phyloP scores from a whole-genome alignment of 257 asterid genomes.

The Nicotiana sylvestris region DNA sequence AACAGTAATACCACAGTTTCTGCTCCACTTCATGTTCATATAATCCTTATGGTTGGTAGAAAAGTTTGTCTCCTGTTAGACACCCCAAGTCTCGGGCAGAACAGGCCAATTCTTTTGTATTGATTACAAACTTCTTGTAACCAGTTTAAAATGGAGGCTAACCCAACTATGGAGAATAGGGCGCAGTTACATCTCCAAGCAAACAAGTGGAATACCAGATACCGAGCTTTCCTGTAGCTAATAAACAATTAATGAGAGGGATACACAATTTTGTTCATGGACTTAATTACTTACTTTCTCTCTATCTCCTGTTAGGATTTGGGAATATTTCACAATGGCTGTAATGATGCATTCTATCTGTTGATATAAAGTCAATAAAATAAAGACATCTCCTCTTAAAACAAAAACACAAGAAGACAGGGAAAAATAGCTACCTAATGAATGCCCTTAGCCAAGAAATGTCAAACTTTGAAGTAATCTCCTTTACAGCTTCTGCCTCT shows the following conservation, averaged over 20 bases:
- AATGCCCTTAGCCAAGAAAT: not conserved
- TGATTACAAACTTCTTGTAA: not conserved
- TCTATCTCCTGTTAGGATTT: not conserved
- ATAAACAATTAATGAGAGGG: not conserved
- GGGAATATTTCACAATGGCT: not conserved
- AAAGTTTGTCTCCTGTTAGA: not conserved
- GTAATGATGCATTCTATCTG: not conserved
- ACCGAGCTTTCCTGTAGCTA: not conserved
- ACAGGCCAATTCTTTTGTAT: not conserved
- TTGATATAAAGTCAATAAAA: not conserved
- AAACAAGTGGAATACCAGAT: slow-evolving; percentile 6
- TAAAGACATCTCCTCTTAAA: not conserved
- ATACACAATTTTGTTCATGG: not conserved
- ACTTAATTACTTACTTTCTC: not conserved
- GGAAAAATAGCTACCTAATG: not conserved
- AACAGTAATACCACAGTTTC: slow-evolving; percentile 48
- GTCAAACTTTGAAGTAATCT: not conserved
- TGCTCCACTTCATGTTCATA: not conserved
- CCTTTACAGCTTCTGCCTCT: slow-evolving; percentile 1
- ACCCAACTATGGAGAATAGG: slow-evolving; percentile 5
- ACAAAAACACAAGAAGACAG: not conserved
- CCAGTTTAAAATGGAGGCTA: not conserved
- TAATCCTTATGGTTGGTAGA: not conserved
- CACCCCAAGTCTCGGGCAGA: not conserved
- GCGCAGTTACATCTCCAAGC: not conserved